Conservation (phyloP, 2,329 filamentous ascomycete genomes). For the Cytospora paraplurivora region DNA sequence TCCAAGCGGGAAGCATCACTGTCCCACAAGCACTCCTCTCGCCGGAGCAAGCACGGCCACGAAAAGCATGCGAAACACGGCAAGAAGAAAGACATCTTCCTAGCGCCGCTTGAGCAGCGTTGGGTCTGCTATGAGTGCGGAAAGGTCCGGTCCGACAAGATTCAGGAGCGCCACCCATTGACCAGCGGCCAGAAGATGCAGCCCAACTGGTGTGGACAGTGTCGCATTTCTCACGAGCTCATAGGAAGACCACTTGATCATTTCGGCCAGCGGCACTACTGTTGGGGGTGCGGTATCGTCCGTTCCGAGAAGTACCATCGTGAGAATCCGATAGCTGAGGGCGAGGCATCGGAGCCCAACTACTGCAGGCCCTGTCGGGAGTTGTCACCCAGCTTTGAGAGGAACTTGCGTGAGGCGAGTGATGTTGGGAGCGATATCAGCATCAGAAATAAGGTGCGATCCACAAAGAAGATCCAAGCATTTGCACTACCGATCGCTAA, state of each 20-base stretch:
- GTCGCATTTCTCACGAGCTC: constrained; percentile 33
- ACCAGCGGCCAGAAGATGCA: constrained; percentile 36
- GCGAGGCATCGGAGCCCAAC: constrained; percentile 19
- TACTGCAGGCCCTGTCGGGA: constrained; percentile 28
- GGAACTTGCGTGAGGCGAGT: constrained; percentile 25
- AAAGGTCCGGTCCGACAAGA: constrained; percentile 43
- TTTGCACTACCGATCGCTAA: not conserved
- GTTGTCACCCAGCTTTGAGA: constrained; percentile 20
- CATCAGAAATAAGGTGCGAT: constrained; percentile 17
- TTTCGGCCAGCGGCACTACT: constrained; percentile 26
- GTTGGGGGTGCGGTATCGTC: constrained; percentile 28
- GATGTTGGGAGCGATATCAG: constrained; percentile 21
- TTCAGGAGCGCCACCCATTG: constrained; percentile 41
- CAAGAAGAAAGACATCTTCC: constrained; percentile 20
- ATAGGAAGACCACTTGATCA: constrained; percentile 13
- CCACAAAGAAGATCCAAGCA: not conserved
- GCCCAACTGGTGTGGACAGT: constrained; percentile 41
- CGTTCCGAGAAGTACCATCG: constrained; percentile 26
- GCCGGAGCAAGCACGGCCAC: constrained; percentile 21
- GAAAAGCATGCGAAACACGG: constrained; percentile 26
- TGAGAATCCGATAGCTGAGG: constrained; percentile 18
- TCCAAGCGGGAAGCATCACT: constrained; percentile 5
- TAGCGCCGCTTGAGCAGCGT: constrained; percentile 23
- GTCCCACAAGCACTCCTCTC: constrained; percentile 13
- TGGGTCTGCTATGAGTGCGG: constrained; percentile 49